These are phyloP conservation scores for Metahyphopichia silvanorum DNA, from an alignment of 805 yeast species.

Conservation along the genomic window DNA sequence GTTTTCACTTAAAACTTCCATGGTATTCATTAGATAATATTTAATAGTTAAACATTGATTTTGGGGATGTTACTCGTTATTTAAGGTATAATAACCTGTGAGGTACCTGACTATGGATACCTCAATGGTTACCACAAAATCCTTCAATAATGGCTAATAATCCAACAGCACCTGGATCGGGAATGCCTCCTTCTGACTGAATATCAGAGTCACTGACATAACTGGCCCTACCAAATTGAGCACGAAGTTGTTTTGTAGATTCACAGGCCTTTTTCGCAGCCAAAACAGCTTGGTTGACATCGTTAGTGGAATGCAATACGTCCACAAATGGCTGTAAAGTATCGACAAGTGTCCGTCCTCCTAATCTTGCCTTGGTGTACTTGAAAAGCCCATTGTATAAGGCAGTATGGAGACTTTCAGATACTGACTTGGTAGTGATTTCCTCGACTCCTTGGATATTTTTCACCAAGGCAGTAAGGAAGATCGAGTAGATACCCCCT, in stretches of 20 bases:
- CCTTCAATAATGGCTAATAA: conserved; percentile 59
- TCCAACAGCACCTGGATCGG: conserved; percentile 96
- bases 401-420: conserved; percentile 55
- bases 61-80: background rate
- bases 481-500: conserved; percentile 89
- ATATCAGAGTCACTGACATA: conserved; percentile 70
- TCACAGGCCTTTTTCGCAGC: conserved; percentile 79
- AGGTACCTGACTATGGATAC: conserved; percentile 4
- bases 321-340: conserved; percentile 85
- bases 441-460: conserved; percentile 40
- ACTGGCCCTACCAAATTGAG: conserved; percentile 91
- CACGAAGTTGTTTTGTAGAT: conserved; percentile 67
- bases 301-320: conserved; percentile 47
- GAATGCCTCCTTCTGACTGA: conserved; percentile 64
- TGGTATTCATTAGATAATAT: background rate
- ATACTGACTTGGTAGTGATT: conserved; percentile 27
- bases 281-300: conserved; percentile 55
- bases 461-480: conserved; percentile 69
- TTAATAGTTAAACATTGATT: background rate
- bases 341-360: conserved; percentile 87
- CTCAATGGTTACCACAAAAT: conserved; percentile 11
- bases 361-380: conserved; percentile 85
- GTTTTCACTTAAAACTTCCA: conserved; percentile 9
- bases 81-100: conserved; percentile 5
- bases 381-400: conserved; percentile 66